phyloP scores from a whole-genome alignment of 2,329 filamentous ascomycete species.

The Penicillium corylophilum region DNA sequence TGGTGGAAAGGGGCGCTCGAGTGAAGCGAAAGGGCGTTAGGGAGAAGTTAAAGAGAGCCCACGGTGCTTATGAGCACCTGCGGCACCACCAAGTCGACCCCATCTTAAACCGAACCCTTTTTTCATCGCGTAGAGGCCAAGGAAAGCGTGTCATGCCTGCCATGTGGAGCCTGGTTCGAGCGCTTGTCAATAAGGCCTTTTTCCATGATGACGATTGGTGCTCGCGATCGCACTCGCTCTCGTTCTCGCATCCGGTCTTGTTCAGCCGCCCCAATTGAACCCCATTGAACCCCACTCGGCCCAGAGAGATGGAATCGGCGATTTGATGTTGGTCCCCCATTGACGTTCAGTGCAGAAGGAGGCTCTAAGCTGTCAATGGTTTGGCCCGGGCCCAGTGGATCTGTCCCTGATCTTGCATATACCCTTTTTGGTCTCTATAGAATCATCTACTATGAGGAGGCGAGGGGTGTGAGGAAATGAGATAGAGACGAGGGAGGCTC shows the following conservation, averaged over 20 bases:
- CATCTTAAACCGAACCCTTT: no score
- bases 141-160: conserved; percentile 1
- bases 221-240: conserved; percentile 23
- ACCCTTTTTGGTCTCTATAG: no score
- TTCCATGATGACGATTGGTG: conserved; percentile 7
- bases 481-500: no score
- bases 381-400: no score
- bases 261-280: conserved; percentile 7
- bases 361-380: background rate
- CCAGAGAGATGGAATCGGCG: conserved; percentile 1
- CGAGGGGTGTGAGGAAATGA: no score
- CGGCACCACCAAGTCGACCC: no score
- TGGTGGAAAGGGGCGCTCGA: conserved; percentile 6
- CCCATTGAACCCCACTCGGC: background rate
- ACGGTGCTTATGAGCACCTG: no score
- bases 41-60: background rate
- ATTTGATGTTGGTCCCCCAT: background rate
- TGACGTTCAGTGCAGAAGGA: background rate
- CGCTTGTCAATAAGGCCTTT: background rate
- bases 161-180: conserved; percentile 5
- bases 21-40: background rate
- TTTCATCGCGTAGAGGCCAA: background rate
- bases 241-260: conserved; percentile 24
- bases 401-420: no score
- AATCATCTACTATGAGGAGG: no score